Conservation (phyloP, 257 asterid genomes). For the Sherardia arvensis region DNA sequence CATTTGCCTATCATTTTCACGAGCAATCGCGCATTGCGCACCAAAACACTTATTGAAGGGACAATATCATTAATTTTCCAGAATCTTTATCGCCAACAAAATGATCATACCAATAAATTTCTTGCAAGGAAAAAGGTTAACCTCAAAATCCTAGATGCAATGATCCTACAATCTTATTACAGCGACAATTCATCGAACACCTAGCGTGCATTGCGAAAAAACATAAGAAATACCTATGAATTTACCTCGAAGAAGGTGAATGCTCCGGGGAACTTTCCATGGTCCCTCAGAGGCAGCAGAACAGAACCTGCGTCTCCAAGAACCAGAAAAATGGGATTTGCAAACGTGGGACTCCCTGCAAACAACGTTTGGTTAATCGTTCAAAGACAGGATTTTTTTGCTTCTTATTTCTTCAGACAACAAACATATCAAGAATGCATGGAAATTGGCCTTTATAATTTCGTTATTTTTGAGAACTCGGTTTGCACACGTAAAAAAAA, state of each 20-base stretch:
- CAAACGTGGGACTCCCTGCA: constrained; percentile 19
- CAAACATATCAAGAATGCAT: constrained; percentile 11
- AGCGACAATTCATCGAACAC: not conserved
- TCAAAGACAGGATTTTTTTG: not conserved
- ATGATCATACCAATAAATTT: not conserved
- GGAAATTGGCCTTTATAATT: constrained; percentile 13
- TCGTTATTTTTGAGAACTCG: constrained; percentile 5
- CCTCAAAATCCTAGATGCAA: not conserved
- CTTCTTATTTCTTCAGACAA: constrained; percentile 3
- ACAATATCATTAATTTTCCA: not conserved
- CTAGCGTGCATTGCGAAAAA: not conserved
- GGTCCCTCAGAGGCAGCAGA: constrained; percentile 43
- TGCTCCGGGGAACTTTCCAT: constrained; percentile 41
- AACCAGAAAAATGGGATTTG: constrained; percentile 28
- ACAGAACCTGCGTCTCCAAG: constrained; percentile 31
- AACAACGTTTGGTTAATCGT: constrained; percentile 27
- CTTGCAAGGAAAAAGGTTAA: not conserved
- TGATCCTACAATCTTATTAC: not conserved
- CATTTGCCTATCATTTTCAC: not conserved
- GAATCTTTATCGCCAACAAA: not conserved
- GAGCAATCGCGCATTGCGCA: not conserved
- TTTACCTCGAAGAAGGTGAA: constrained; percentile 39
- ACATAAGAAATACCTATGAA: not conserved
- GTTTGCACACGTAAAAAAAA: constrained; percentile 13
- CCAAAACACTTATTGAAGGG: too few species aligned